A percentile compares a stretch with the other conserved stretches of the same genome.
These are phyloP conservation scores for Penicillium sclerotiorum DNA, from an alignment of 2,329 filamentous ascomycete species.

Conservation along the genomic window DNA sequence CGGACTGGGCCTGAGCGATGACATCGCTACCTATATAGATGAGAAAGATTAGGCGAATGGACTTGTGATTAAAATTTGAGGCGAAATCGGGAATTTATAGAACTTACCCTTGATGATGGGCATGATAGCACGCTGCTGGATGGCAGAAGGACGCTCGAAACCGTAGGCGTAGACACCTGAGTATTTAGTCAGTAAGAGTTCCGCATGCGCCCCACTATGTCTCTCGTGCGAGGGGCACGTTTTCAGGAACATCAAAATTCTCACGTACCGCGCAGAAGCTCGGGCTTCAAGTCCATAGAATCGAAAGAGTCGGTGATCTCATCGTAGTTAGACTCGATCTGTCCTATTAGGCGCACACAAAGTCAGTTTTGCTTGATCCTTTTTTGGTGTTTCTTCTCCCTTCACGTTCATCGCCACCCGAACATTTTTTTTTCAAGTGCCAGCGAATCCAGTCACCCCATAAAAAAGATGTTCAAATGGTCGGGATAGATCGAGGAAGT, in stretches of 20 bases:
- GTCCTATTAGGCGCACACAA: conserved; percentile 61
- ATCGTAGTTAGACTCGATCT: conserved; percentile 99
- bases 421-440: not conserved
- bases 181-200: conserved; percentile 27
- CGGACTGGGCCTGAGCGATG: conserved; percentile 98
- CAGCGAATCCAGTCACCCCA: not conserved
- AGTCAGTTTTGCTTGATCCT: conserved; percentile 14
- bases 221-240: conserved; percentile 5
- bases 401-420: conserved; percentile 10
- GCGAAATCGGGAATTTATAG: not conserved
- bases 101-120: conserved; percentile 96
- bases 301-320: conserved; percentile 99
- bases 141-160: conserved; percentile 99
- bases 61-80: not conserved
- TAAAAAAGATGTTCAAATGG: conserved; percentile 12
- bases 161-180: conserved; percentile 96
- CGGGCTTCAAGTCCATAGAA: conserved; percentile 93
- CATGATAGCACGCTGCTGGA: conserved; percentile 99
- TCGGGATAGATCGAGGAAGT: conserved; percentile 4
- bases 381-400: conserved; percentile 2
- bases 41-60: not conserved
- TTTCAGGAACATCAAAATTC: conserved; percentile 4
- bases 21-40: conserved; percentile 86
- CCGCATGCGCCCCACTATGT: conserved; percentile 25
- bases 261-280: conserved; percentile 86